Conservation (phyloP, 2,329 filamentous ascomycete genomes). For the Leptoxyphium fumago region DNA sequence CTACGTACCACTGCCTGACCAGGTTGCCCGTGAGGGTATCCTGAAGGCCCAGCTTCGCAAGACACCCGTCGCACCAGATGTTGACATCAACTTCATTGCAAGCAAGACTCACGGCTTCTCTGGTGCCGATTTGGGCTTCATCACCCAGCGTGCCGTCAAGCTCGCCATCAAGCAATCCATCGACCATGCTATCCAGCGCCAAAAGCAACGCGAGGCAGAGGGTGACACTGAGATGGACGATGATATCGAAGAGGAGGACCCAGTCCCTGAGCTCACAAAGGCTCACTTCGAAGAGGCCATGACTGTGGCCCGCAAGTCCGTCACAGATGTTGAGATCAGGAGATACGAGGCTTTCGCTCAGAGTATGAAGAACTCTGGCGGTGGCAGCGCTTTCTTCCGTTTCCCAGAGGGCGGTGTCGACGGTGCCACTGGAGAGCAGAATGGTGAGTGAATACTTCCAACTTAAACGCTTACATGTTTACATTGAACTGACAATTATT, state of each 20-base stretch:
- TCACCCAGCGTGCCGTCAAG: constrained; percentile 97
- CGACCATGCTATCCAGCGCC: constrained; percentile 69
- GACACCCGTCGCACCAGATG: constrained; percentile 77
- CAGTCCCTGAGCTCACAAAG: constrained; percentile 89
- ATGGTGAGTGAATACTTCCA: constrained; percentile 17
- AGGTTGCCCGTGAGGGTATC: constrained; percentile 76
- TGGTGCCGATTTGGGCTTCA: constrained; percentile 97
- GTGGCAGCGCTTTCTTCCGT: constrained; percentile 85
- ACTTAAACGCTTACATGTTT: too few species aligned
- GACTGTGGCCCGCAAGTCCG: constrained; percentile 82
- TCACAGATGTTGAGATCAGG: constrained; percentile 92
- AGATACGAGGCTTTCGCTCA: constrained; percentile 97
- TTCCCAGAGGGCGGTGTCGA: constrained; percentile 55
- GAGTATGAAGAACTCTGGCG: constrained; percentile 96
- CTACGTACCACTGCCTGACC: constrained; percentile 92
- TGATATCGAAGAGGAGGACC: constrained; percentile 61
- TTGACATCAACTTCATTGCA: constrained; percentile 83
- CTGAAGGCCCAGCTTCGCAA: constrained; percentile 95
- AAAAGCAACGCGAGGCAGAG: constrained; percentile 69
- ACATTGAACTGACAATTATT: constrained; percentile 8
- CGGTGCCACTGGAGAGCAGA: constrained; percentile 23
- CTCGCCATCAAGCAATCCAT: constrained; percentile 98
- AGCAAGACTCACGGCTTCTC: constrained; percentile 98
- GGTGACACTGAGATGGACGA: constrained; percentile 74
- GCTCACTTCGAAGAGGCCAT: constrained; percentile 98